A percentile compares a stretch with the other conserved stretches of the same genome.
Conservation (phyloP, 164 flowering plant genomes). For the Magnolia kwangsiensis region DNA sequence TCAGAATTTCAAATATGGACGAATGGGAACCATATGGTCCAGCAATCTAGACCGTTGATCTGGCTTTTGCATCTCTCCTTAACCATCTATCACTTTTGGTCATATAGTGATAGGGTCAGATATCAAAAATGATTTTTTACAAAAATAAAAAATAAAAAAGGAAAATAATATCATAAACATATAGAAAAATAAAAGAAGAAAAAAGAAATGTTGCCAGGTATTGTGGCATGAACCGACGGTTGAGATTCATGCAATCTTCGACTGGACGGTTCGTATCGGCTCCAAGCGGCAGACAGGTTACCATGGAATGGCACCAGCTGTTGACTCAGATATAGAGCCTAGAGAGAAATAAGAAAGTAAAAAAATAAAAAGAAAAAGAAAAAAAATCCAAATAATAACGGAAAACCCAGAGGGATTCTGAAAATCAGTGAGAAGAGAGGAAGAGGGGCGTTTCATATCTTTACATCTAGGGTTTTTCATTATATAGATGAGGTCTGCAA, state of each 20-base stretch:
- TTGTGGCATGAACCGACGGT: slow-evolving; percentile 16
- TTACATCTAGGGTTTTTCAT: not conserved
- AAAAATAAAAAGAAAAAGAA: not conserved
- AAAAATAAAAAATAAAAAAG: not conserved
- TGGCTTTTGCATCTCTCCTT: too few relatives aligned
- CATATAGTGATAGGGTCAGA: too few relatives aligned
- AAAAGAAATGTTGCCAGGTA: slow-evolving; percentile 4
- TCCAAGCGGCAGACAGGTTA: slow-evolving; percentile 22
- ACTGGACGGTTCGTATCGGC: slow-evolving; percentile 10
- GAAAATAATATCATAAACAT: not conserved
- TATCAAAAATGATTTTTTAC: too few relatives aligned
- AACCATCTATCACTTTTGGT: too few relatives aligned
- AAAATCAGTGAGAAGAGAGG: not conserved
- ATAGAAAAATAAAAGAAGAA: not conserved
- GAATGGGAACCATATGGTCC: not conserved
- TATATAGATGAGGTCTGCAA: not conserved
- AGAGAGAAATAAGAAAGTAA: not conserved
- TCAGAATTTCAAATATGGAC: not conserved
- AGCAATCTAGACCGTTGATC: not conserved
- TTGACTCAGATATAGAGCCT: slow-evolving; percentile 17
- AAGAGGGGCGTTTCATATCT: not conserved
- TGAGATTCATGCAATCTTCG: slow-evolving; percentile 19
- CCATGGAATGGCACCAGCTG: slow-evolving; percentile 15
- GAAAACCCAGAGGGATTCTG: not conserved
- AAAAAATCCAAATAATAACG: too few relatives aligned